Evolutionary conservation across 495 filamentous ascomycete species (phyloP).

Genomic region (Neurospora tetraspora): DNA sequence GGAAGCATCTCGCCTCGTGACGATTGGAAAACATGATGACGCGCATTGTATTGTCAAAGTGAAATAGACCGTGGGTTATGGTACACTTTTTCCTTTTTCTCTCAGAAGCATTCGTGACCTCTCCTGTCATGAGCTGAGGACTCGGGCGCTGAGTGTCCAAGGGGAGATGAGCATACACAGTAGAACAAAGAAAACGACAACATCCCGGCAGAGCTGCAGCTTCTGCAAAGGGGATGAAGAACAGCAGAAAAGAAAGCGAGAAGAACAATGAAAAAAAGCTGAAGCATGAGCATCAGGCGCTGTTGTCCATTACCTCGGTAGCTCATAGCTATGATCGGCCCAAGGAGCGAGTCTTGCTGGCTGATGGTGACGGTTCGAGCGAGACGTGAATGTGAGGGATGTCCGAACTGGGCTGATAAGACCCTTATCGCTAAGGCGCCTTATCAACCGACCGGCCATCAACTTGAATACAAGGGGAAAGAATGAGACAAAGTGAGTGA

Average conservation of each 20-base stretch:
- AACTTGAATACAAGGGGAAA: too few relatives aligned
- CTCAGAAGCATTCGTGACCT: neutral
- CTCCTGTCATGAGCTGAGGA: neutral
- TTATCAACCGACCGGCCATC: neutral
- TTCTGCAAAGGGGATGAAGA: neutral
- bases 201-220: neutral
- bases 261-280: neutral
- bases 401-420: neutral
- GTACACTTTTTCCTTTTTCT: neutral
- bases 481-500: too few relatives aligned
- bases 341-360: neutral
- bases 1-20: neutral
- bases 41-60: neutral
- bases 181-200: neutral
- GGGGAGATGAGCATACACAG: neutral
- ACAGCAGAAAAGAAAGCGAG: neutral
- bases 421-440: neutral
- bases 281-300: too few relatives aligned
- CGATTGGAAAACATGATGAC: neutral
- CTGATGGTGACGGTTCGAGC: neutral
- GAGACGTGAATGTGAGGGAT: neutral
- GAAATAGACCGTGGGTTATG: neutral
- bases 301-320: neutral
- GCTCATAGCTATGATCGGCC: neutral
- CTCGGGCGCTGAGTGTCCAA: neutral